Evolutionary conservation across 495 filamentous ascomycete species (phyloP), one percentile per base, ranked within the genome.

Genomic region (Tuber indicum): DNA sequence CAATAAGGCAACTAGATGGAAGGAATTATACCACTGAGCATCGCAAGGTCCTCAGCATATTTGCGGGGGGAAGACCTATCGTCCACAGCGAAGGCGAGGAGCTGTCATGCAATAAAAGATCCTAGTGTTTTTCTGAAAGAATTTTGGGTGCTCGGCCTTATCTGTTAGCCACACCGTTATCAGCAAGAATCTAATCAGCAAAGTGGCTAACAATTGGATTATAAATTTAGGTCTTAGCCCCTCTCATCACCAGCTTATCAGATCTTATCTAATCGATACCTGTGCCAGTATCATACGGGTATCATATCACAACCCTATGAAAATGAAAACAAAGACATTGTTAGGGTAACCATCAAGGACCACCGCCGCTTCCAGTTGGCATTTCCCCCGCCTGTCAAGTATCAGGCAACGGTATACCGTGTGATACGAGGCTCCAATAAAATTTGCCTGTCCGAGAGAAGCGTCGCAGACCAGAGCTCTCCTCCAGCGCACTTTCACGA

Each of bases 11-110:
- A 46, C 16, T 36, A 14, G 52, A 16, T 32, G 52, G n/a, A 36
- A 39, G 72, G 41, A n/a, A 41, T 66, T 36, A 49, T 82, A 82
- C 80, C 76, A 79, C 47, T 19, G 80, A 19, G 47, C 52, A 76
- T 66, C 58, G 74, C 5, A 76, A 82, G 52, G 71, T 75, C 23
- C 71, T 75, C 62, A 82, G 74, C 80, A 82, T 82, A 45, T 73
- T 77, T 74, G 78, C 58, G 76, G 52, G 12, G 52, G 17, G 23
- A 45, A 32, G 72, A 76, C 72, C 23, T 72, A 49, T 72, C 42
- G 44, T 49, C 62, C 73, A 73, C 19, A 71, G 52, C 43, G 62
- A 71, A 73, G 44, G 58, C 26, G 58, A 66, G 5, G 16, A 17
- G 58, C 58, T 36, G 14, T 36, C 58, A 36, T 32, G 26, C 14